Percentiles rank a stretch among this genome's conserved stretches.
Evolutionary conservation across 257 asterid species (phyloP).

Genomic region (Fraxinus quadrangulata): DNA sequence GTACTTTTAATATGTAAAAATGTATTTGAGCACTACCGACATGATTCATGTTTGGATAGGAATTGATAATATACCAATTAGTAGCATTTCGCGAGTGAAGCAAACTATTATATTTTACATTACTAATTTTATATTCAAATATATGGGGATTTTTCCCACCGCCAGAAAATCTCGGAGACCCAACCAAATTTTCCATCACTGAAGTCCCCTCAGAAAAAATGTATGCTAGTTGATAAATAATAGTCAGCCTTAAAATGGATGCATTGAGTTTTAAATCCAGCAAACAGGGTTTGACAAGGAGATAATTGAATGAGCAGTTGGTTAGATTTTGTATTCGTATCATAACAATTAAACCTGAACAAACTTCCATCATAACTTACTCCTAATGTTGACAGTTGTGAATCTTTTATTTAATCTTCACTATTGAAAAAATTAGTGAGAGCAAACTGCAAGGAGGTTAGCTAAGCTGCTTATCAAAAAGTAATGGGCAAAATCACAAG

Average conservation of each 20-base stretch:
- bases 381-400: no score
- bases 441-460: no score
- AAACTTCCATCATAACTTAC: not conserved
- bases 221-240: not conserved
- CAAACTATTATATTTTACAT: not conserved
- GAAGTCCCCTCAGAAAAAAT: not conserved
- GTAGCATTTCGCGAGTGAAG: not conserved
- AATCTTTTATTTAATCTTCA: no score
- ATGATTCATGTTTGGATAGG: not conserved
- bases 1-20: not conserved
- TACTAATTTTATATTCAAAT: not conserved
- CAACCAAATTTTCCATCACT: no score
- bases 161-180: not conserved
- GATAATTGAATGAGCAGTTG: not conserved
- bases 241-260: not conserved
- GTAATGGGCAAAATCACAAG: not conserved
- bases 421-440: no score
- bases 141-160: not conserved
- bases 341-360: not conserved
- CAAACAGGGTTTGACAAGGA: not conserved
- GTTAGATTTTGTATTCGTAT: not conserved
- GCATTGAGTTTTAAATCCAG: not conserved
- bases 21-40: not conserved
- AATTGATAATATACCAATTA: not conserved
- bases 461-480: not conserved